A percentile compares a stretch with the other conserved stretches of the same genome.
Evolutionary conservation across 805 yeast genomes (phyloP).

Genomic region (Saturnispora halmiae): DNA sequence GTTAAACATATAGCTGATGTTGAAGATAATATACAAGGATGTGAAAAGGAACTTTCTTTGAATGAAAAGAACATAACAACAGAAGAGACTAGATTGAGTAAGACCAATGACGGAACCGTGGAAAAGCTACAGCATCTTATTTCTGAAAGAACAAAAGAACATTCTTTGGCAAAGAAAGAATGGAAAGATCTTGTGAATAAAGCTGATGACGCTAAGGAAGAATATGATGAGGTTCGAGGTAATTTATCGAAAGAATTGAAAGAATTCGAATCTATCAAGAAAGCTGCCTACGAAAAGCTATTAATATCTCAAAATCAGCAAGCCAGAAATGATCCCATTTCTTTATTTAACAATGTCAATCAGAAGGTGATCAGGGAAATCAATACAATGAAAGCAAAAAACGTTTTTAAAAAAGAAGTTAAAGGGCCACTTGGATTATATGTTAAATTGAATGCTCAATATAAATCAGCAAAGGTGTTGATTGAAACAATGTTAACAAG

Average conservation of each 20-base stretch:
- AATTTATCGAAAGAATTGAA: not conserved
- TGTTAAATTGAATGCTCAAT: slow-evolving; percentile 47
- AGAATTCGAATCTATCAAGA: not conserved
- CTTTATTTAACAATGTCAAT: slow-evolving; percentile 45
- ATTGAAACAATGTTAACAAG: slow-evolving; percentile 47
- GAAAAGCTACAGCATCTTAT: slow-evolving; percentile 23
- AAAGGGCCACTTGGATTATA: slow-evolving; percentile 73
- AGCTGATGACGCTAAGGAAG: slow-evolving; percentile 14
- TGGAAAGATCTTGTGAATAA: slow-evolving; percentile 11
- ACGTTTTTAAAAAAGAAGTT: slow-evolving; percentile 42
- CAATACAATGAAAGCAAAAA: slow-evolving; percentile 10
- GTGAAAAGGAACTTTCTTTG: slow-evolving; percentile 9
- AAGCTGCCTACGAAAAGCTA: slow-evolving; percentile 6
- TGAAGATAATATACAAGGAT: slow-evolving; percentile 11
- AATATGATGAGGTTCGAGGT: slow-evolving; percentile 17
- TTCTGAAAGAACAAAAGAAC: slow-evolving; percentile 9
- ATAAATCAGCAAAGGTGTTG: slow-evolving; percentile 47
- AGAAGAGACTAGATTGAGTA: slow-evolving; percentile 14
- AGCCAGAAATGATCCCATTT: slow-evolving; percentile 20
- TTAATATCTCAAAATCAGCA: slow-evolving; percentile 7
- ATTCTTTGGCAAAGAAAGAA: slow-evolving; percentile 11
- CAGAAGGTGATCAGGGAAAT: slow-evolving; percentile 35
- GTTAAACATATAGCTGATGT: slow-evolving; percentile 17
- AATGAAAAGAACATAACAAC: slow-evolving; percentile 4
- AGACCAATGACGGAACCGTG: slow-evolving; percentile 33